Percentiles rank a stretch among this genome's conserved stretches.
Evolutionary conservation across 306 rosid genomes (phyloP).

Genomic region (Begonia fuchsioides): DNA sequence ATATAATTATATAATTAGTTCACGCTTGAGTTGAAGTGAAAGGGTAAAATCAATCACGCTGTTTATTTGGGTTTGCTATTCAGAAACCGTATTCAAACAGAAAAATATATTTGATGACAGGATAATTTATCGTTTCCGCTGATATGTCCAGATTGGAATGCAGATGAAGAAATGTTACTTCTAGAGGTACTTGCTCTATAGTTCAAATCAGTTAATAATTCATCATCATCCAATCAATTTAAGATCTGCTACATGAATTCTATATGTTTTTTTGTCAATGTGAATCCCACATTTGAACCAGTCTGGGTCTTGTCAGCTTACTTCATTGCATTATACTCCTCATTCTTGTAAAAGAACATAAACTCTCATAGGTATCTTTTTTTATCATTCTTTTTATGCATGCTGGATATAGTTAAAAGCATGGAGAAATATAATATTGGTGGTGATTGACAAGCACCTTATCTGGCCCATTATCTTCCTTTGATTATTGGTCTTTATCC

Average conservation of each 20-base stretch:
- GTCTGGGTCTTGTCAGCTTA: no score
- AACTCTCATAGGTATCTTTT: no score
- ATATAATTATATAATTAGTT: no score
- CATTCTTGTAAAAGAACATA: no score
- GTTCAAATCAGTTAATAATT: background rate
- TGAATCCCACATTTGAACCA: constrained; percentile 1
- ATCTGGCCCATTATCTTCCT: no score
- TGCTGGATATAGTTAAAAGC: no score
- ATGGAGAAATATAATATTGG: no score
- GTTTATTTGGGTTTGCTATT: background rate
- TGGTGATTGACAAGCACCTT: no score
- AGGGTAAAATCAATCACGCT: background rate
- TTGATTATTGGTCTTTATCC: no score
- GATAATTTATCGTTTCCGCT: constrained; percentile 86
- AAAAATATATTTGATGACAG: constrained; percentile 22
- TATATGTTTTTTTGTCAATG: background rate
- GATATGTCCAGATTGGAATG: constrained; percentile 77
- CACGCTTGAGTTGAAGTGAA: no score
- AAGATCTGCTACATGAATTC: constrained; percentile 3
- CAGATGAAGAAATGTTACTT: constrained; percentile 75
- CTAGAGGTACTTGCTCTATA: constrained; percentile 45
- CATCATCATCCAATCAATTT: background rate
- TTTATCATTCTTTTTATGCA: no score
- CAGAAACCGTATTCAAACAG: background rate
- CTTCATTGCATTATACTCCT: no score